Evolutionary conservation across 768 basidiomycete species (phyloP), one percentile per base, ranked within the genome.

Genomic region (Leccinum disarticulatum): DNA sequence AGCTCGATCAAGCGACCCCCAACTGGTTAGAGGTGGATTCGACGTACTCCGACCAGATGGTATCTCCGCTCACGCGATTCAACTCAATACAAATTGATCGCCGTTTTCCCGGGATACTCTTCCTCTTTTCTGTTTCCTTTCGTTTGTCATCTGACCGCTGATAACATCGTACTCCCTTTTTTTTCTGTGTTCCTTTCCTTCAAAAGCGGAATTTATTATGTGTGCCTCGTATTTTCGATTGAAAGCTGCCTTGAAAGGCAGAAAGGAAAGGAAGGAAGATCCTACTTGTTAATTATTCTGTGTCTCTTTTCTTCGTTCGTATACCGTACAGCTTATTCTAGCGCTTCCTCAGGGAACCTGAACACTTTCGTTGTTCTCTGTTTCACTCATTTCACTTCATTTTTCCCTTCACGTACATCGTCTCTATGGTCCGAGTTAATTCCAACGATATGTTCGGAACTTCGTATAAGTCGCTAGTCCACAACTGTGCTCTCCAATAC

Each of bases 171-270:
- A 19, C 17, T 19, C 10, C 19, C 19, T 30, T 46, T 47, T 35
- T 33, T 27, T 28, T 22, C 50, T 27, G 25, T 25, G 25, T 28
- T 56, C 47, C 51, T 56, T 61, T 38, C 43, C 22, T 22, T 25
- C 53, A n/a, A 58, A 59, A 36, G 49, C 15, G 22, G 58, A 19
- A 41, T 51, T 48, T 60, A 58, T 64, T 64, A 36, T 57, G 28
- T 56, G 17, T 50, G 52, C 31, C 28, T 25, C 25, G 25, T 25
- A 25, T 25, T 54, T 30, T 14, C 22, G 31, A 46, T 43, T 62
- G 53, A 55, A 25, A 14, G 17, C 5, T 48, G n/a, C 54, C 38
- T 35, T 19, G 28, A 50, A 49, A 64, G 41, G 41, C 28, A 5
- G 9, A 53, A 56, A 50, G 38, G 38, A 41, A 41, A 17, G 17